These are phyloP conservation scores for Hortaea werneckii DNA, from an alignment of 2,329 filamentous ascomycete species.

Conservation along the genomic window DNA sequence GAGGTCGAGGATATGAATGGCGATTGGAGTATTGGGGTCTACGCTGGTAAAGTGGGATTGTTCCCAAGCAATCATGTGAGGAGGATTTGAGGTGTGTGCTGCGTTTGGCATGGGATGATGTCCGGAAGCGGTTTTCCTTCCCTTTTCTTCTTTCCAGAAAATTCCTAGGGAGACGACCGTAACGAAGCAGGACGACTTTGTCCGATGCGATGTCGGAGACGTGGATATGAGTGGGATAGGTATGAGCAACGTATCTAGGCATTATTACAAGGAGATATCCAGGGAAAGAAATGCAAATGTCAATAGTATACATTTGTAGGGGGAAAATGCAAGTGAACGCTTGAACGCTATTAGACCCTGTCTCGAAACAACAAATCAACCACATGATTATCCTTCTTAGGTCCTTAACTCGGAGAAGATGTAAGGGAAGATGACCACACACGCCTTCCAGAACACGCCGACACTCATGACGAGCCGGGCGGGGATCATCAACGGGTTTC, in stretches of 20 bases:
- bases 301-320: too few relatives aligned
- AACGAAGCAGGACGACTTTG: too few relatives aligned
- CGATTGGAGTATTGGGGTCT: constrained; percentile 82
- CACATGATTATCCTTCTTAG: constrained; percentile 3
- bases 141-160: too few relatives aligned
- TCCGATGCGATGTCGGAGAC: too few relatives aligned
- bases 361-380: background rate
- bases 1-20: constrained; percentile 80
- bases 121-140: too few relatives aligned
- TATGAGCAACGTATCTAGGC: too few relatives aligned
- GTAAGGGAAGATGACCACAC: constrained; percentile 43
- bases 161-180: too few relatives aligned
- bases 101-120: too few relatives aligned
- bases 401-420: constrained; percentile 29
- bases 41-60: constrained; percentile 68
- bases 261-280: too few relatives aligned
- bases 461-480: constrained; percentile 30
- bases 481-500: constrained; percentile 31
- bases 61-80: constrained; percentile 72
- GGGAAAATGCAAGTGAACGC: background rate
- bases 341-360: background rate
- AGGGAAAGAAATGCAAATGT: too few relatives aligned
- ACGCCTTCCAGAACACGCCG: constrained; percentile 43
- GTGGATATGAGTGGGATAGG: too few relatives aligned
- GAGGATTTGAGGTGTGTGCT: constrained; percentile 2